phyloP scores from a whole-genome alignment of 1,284 basidiomycete genomes.

The Thecaphora thlaspeos region DNA sequence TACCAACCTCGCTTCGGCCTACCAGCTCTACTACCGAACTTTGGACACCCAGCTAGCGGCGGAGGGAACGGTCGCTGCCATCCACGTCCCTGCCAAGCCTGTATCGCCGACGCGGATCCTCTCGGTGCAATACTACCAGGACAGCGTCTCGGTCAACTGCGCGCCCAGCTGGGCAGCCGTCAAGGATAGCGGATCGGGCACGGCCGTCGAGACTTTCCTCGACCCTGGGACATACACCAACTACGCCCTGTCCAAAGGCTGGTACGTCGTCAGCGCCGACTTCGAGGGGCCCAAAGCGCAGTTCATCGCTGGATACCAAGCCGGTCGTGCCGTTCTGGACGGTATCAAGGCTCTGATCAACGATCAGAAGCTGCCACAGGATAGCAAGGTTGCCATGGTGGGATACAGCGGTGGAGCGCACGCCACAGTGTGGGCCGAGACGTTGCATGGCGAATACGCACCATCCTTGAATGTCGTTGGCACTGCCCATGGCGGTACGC shows the following conservation, averaged over 20 bases:
- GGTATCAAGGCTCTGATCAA: slow-evolving; percentile 35
- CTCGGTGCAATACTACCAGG: slow-evolving; percentile 34
- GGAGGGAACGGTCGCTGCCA: slow-evolving; percentile 28
- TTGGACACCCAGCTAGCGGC: slow-evolving; percentile 18
- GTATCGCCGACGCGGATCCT: slow-evolving; percentile 37
- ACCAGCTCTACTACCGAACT: slow-evolving; percentile 43
- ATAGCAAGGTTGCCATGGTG: slow-evolving; percentile 25
- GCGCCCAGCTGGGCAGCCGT: slow-evolving; percentile 33
- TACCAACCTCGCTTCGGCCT: slow-evolving; percentile 19
- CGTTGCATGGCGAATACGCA: slow-evolving; percentile 29
- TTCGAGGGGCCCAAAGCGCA: slow-evolving; percentile 36
- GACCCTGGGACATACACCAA: slow-evolving; percentile 27
- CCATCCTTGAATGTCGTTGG: slow-evolving; percentile 46
- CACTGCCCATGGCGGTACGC: slow-evolving; percentile 46
- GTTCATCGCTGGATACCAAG: slow-evolving; percentile 40
- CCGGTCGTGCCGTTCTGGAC: slow-evolving; percentile 42
- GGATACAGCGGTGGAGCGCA: slow-evolving; percentile 48
- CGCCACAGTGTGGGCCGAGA: slow-evolving; percentile 37
- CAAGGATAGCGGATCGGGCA: slow-evolving; percentile 12
- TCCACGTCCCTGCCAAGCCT: slow-evolving; percentile 37
- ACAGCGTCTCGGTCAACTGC: slow-evolving; percentile 33
- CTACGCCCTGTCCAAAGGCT: slow-evolving; percentile 43
- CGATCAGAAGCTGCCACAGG: slow-evolving; percentile 13
- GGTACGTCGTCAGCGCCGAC: slow-evolving; percentile 48
- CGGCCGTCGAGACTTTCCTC: slow-evolving; percentile 14